A percentile compares a stretch with the other conserved stretches of the same genome.
Conservation (phyloP, 176 grass and related monocot genomes). For the Alopecurus myosuroides region DNA sequence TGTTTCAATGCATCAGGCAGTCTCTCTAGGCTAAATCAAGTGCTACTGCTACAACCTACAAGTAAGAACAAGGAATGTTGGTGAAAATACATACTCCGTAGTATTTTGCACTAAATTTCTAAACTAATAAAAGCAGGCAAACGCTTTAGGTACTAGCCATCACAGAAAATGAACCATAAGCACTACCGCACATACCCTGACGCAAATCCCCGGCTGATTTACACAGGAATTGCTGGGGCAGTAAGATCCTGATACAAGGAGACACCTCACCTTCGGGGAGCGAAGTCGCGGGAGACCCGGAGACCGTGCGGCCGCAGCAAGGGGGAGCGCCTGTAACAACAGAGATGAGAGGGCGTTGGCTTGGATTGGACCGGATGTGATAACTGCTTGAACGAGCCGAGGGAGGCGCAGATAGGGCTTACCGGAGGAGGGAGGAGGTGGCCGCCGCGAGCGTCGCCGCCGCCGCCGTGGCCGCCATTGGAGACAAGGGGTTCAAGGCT, state of each 20-base stretch:
- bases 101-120: background rate
- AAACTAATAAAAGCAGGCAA: background rate
- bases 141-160: background rate
- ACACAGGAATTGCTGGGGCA: background rate
- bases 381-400: background rate
- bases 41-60: too few species aligned
- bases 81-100: background rate
- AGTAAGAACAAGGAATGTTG: background rate
- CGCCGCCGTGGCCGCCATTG: slow-evolving; percentile 37
- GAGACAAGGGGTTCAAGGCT: background rate
- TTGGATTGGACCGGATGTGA: background rate
- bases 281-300: slow-evolving; percentile 7
- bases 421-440: slow-evolving; percentile 34
- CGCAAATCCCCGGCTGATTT: background rate
- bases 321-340: slow-evolving; percentile 21
- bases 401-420: background rate
- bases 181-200: too few species aligned
- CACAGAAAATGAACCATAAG: background rate
- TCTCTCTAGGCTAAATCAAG: background rate
- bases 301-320: slow-evolving; percentile 34
- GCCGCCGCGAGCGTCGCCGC: slow-evolving; percentile 31
- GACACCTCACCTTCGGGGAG: slow-evolving; percentile 24
- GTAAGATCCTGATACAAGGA: background rate
- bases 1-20: background rate
- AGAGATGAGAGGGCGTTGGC: background rate